Conservation (phyloP, 2,329 filamentous ascomycete species). For the Xylariaceae sp. region DNA sequence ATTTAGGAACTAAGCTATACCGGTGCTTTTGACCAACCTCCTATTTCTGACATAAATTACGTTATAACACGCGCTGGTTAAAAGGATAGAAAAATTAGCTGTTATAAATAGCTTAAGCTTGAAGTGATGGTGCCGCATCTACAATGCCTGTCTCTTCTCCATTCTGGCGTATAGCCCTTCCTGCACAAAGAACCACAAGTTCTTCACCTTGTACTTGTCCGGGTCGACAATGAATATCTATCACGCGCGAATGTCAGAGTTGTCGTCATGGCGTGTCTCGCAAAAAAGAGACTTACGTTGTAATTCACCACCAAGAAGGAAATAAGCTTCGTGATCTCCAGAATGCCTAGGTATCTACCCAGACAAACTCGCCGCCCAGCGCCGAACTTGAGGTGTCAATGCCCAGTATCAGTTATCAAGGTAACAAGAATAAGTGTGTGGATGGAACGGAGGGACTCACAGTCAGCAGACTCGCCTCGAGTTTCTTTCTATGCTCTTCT, state of each 20-base stretch:
- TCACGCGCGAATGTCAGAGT: neutral
- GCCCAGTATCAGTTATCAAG: neutral
- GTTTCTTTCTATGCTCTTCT: constrained; percentile 23
- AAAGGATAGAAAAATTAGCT: too few relatives aligned
- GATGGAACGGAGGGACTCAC: constrained; percentile 18
- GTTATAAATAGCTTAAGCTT: too few relatives aligned
- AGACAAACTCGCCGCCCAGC: constrained; percentile 38
- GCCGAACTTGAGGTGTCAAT: constrained; percentile 28
- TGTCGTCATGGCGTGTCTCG: too few relatives aligned
- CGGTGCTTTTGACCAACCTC: too few relatives aligned
- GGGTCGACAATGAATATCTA: constrained; percentile 12
- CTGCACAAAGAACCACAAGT: constrained; percentile 7
- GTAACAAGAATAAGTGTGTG: neutral
- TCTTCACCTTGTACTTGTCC: neutral
- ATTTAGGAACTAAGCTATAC: too few relatives aligned
- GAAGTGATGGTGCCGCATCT: too few relatives aligned
- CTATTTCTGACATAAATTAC: too few relatives aligned
- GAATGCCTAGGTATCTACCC: constrained; percentile 36
- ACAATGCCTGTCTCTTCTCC: neutral
- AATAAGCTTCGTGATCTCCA: constrained; percentile 42
- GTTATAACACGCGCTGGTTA: too few relatives aligned
- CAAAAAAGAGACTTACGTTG: constrained; percentile 31
- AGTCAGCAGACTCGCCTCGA: constrained; percentile 30
- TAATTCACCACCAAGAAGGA: constrained; percentile 38
- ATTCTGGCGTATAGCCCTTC: constrained; percentile 6